Conservation (phyloP, 352 stramenopile genomes). For the Phytophthora quininea region DNA sequence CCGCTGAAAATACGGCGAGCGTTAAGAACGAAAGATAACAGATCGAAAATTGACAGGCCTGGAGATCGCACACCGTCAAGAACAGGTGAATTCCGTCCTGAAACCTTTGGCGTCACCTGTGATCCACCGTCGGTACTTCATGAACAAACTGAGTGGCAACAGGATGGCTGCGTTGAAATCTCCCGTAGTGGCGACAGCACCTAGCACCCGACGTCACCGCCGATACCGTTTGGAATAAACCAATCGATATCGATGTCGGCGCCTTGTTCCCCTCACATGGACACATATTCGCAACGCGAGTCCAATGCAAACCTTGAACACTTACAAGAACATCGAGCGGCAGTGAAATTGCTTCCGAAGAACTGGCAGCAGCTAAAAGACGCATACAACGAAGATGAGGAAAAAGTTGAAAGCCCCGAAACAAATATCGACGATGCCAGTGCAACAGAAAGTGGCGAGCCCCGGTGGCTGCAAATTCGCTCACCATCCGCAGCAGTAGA, state of each 20-base stretch:
- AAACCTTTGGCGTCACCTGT: constrained; percentile 23
- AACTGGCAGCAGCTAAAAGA: background rate
- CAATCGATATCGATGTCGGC: constrained; percentile 26
- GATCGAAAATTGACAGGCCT: constrained; percentile 3
- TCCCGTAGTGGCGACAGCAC: constrained; percentile 16
- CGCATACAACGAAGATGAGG: constrained; percentile 26
- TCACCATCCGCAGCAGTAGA: background rate
- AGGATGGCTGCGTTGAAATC: constrained; percentile 13
- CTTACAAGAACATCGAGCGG: background rate
- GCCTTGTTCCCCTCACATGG: constrained; percentile 9
- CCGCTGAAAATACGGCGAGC: constrained; percentile 12
- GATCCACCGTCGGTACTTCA: constrained; percentile 33
- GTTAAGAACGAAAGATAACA: constrained; percentile 1
- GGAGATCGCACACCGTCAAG: constrained; percentile 7
- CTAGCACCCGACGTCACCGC: constrained; percentile 14
- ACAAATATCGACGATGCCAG: background rate
- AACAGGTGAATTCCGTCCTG: constrained; percentile 24
- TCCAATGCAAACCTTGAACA: background rate
- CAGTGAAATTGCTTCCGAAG: background rate
- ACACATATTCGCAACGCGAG: constrained; percentile 2
- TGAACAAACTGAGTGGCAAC: constrained; percentile 23
- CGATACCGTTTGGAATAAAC: constrained; percentile 10
- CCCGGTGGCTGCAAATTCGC: background rate
- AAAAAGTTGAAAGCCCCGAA: constrained; percentile 18
- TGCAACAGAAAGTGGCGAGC: background rate